A percentile compares a stretch with the other conserved stretches of the same genome.
These are phyloP conservation scores for Globisporangium emineosum DNA, from an alignment of 352 stramenopile genomes.

Conservation along the genomic window DNA sequence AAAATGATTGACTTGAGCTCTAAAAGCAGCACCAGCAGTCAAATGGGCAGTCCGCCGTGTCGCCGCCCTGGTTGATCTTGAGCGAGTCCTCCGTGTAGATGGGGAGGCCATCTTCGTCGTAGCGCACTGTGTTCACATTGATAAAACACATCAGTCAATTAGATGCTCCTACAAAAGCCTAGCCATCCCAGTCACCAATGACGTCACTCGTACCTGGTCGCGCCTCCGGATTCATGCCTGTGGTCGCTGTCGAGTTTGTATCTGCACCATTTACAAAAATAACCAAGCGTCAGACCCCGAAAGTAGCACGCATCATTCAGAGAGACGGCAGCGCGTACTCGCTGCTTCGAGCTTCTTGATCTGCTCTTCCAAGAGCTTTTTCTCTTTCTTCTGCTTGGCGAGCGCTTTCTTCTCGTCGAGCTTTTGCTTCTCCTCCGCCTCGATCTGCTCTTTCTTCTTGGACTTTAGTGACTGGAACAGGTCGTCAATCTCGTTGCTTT, in stretches of 20 bases:
- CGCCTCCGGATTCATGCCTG: constrained; percentile 64
- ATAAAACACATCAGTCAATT: constrained; percentile 6
- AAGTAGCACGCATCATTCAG: neutral
- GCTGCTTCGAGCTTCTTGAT: constrained; percentile 82
- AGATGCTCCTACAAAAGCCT: neutral
- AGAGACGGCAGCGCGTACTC: constrained; percentile 38
- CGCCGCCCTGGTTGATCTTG: constrained; percentile 78
- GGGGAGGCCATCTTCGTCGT: constrained; percentile 80
- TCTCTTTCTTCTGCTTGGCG: constrained; percentile 49
- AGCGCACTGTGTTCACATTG: constrained; percentile 47
- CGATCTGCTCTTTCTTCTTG: constrained; percentile 68
- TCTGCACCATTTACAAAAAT: constrained; percentile 34
- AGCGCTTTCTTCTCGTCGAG: constrained; percentile 40
- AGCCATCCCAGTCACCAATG: neutral
- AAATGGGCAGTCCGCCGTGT: constrained; percentile 86
- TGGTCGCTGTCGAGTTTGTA: constrained; percentile 64
- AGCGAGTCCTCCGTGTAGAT: constrained; percentile 86
- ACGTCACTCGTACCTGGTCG: constrained; percentile 50
- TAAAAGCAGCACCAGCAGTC: constrained; percentile 92
- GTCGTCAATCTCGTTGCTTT: constrained; percentile 66
- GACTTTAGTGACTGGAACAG: constrained; percentile 73
- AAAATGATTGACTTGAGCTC: constrained; percentile 11
- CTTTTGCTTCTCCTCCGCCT: constrained; percentile 53
- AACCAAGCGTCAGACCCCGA: neutral
- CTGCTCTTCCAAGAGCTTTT: constrained; percentile 63